Percentiles rank a stretch among this genome's conserved stretches.
Evolutionary conservation across 495 filamentous ascomycete genomes (phyloP).

Genomic region (Podospora sp.): DNA sequence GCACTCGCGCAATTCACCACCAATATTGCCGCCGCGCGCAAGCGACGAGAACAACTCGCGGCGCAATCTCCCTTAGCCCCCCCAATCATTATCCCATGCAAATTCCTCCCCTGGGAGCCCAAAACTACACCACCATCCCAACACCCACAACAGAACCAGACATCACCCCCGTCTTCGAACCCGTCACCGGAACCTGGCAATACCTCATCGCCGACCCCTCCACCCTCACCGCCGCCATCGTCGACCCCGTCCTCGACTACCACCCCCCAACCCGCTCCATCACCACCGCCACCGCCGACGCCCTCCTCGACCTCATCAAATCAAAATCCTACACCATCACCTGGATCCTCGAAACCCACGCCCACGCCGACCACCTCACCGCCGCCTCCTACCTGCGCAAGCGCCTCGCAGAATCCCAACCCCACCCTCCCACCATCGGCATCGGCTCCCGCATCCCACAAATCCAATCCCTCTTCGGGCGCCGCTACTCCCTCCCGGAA

Average conservation of each 20-base stretch:
- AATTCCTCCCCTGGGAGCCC: neutral
- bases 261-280: constrained; percentile 49
- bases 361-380: constrained; percentile 64
- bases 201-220: constrained; percentile 58
- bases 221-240: constrained; percentile 52
- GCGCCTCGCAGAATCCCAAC: constrained; percentile 33
- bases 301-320: constrained; percentile 43
- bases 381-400: constrained; percentile 57
- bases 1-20: neutral
- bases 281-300: constrained; percentile 52
- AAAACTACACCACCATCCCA: neutral
- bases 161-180: constrained; percentile 36
- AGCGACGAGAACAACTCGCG: neutral
- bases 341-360: constrained; percentile 62
- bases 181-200: constrained; percentile 56
- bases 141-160: constrained; percentile 22
- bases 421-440: constrained; percentile 43
- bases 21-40: neutral
- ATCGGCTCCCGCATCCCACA: constrained; percentile 59
- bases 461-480: constrained; percentile 54
- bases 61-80: neutral
- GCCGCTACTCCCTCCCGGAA: constrained; percentile 47
- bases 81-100: neutral
- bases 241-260: constrained; percentile 64
- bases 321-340: constrained; percentile 49